Evolutionary conservation across 768 basidiomycete genomes (phyloP), one percentile per base, ranked within the genome.

Genomic region (Auricularia cornea): DNA sequence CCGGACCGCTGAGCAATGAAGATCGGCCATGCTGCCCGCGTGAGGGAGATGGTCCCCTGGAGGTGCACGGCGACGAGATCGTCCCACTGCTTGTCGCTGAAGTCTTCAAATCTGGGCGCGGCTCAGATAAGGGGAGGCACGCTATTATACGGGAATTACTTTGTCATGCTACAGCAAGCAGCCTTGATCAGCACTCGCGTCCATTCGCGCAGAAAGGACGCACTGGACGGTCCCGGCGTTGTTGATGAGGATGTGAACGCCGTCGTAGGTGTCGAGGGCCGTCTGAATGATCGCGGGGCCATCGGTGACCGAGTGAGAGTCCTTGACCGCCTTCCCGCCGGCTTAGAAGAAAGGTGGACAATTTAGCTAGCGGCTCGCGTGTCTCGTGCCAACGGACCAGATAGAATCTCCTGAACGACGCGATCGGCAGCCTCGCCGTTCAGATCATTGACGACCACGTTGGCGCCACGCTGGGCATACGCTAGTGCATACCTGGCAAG

Each of bases 1-100:
- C 97, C 97, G 67, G 91, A 98, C 78, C 94, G 89, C 73, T 95
- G 93, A 68, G 90, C 92, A 66, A 94, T 83, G 81, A 99, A 96
- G 70, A 90, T 77, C 12, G 94, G 93, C 97, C 97, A 99, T 33
- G 85, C 94, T 40, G 97, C 95, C 73, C 94, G 96, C 33, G 91
- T 90, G 73, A 92, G 94, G 5, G 92, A 79, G 74, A 86, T 98
- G 0, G 96, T 89, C 41, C 94, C 95, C 76, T 96, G 97, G 66
- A 99, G 75, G 71, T 98, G 97, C 12, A 98, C 94, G 26, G 88
- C 83, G 59, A 84, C 82, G 62, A 97, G 81, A 65, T 90, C 85
- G 69, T 97, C 94, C 83, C 90, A 96, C 69, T 98, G 94, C 71
- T 87, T 83, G 74, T 98, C 95, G 0, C 91, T 80, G 93, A 99